Evolutionary conservation across 305 asterid species (phyloP), one percentile per base, ranked within the genome.

Genomic region (Fraxinus nigra): DNA sequence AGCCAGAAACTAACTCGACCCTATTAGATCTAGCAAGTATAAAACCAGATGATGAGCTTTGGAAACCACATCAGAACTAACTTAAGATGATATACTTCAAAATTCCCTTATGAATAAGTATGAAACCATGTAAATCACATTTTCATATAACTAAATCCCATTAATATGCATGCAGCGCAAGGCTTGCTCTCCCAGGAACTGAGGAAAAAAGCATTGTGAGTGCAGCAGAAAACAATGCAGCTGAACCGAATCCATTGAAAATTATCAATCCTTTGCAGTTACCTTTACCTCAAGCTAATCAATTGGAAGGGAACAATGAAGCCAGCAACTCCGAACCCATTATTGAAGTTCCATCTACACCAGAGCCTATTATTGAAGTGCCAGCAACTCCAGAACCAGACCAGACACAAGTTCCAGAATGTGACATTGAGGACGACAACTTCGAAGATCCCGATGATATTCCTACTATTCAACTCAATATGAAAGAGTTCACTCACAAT

Each of bases 111-210:
- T 28, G 16, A 77, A 33, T 77, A 77, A 34, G 54, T 46, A 30
- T 16, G 72, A 78, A 13, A 72, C 24, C 40, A 18, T 43, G 16
- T 38, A 72, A 70, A 32, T 48, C 35, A 74, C 30, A 54, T 46
- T 51, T 5, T 76, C 78, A 80, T 74, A 70, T 80, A 32, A 75
- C 79, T 77, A 34, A 74, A 78, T 70, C 84, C 86, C 80, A 75
- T 82, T 3, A 77, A 81, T 85, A 35, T 84, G 81, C 80, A 56
- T 88, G 87, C 93, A 97, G 99, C 79, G 97, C 98, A 74, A 91
- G 99, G 85, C 97, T 97, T 86, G 87, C 97, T 79, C 95, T 97
- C 78, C 99, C 99, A 81, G 98, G 97, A 85, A 95, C 98, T 56
- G 97, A 88, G 81, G 97, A 93, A 70, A 91, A 89, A 85, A 85